Evolutionary conservation across 2,329 filamentous ascomycete species (phyloP).

Genomic region (Pseudocercospora cruenta): DNA sequence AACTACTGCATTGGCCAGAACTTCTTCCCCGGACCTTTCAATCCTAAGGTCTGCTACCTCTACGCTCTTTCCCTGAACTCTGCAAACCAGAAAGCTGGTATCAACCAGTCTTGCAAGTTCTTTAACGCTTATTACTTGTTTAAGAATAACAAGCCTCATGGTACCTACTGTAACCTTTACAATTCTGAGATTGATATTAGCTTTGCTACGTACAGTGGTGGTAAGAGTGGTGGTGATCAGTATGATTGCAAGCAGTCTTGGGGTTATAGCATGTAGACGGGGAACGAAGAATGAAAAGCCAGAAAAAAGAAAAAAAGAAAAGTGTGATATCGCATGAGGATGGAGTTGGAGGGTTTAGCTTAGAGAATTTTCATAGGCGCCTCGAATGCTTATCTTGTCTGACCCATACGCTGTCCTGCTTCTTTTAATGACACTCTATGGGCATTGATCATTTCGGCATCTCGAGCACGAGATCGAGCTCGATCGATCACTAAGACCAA

Average conservation of each 20-base stretch:
- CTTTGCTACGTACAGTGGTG: conserved; percentile 2
- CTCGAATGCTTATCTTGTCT: too few relatives aligned
- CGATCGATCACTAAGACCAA: too few relatives aligned
- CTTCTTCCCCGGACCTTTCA: conserved; percentile 40
- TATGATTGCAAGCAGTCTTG: conserved; percentile 32
- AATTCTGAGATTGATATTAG: conserved; percentile 11
- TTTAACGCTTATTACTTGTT: conserved; percentile 38
- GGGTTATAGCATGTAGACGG: conserved; percentile 21
- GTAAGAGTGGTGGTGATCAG: conserved; percentile 21
- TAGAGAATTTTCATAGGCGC: too few relatives aligned
- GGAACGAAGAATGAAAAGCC: background rate
- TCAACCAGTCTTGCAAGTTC: conserved; percentile 33
- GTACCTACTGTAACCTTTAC: conserved; percentile 39
- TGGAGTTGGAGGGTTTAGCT: too few relatives aligned
- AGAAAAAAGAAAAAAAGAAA: too few relatives aligned
- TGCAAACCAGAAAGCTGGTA: conserved; percentile 23
- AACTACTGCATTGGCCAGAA: conserved; percentile 31
- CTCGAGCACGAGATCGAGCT: too few relatives aligned
- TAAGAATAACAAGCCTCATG: conserved; percentile 33
- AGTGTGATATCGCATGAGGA: too few relatives aligned
- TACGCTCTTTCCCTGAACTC: conserved; percentile 23
- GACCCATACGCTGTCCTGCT: too few relatives aligned
- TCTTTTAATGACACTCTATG: too few relatives aligned
- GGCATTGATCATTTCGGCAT: too few relatives aligned
- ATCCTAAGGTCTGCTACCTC: conserved; percentile 35